phyloP scores from a whole-genome alignment of 805 yeast species.

The Yarrowia divulgata region DNA sequence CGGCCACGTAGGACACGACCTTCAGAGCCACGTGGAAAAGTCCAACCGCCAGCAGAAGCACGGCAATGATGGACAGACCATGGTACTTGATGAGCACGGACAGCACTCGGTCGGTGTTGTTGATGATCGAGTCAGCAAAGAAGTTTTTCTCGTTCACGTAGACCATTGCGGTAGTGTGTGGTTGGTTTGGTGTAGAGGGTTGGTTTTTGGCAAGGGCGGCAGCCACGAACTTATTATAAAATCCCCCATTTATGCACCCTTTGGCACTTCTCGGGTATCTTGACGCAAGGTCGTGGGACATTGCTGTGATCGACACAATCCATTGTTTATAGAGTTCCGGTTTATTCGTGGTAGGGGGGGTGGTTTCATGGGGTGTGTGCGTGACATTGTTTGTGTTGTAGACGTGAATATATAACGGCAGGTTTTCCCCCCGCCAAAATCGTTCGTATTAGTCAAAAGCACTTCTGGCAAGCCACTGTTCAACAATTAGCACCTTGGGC shows the following conservation, averaged over 20 bases:
- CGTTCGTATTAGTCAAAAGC: no score
- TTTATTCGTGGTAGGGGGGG: no score
- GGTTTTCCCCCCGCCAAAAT: no score
- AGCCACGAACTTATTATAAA: no score
- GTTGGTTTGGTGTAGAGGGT: background rate
- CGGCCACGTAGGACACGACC: conserved; percentile 58
- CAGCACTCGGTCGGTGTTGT: conserved; percentile 18
- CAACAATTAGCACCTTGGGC: no score
- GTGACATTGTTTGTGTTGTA: no score
- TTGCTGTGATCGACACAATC: conserved; percentile 33
- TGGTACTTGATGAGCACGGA: conserved; percentile 31
- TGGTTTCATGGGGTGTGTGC: no score
- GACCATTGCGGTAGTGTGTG: conserved; percentile 1
- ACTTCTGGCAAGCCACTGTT: no score
- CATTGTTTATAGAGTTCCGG: conserved; percentile 5
- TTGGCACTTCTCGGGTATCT: conserved; percentile 8
- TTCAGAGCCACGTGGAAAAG: conserved; percentile 62
- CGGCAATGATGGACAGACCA: conserved; percentile 38
- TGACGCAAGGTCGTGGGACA: conserved; percentile 36
- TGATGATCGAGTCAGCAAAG: conserved; percentile 22
- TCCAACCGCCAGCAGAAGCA: conserved; percentile 53
- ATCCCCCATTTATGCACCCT: background rate
- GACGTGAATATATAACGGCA: no score
- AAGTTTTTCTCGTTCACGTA: conserved; percentile 33
- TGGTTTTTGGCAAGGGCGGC: background rate